A percentile compares a stretch with the other conserved stretches of the same genome.
Conservation (phyloP, 495 filamentous ascomycete species). For the Aspergillus ostianus region DNA sequence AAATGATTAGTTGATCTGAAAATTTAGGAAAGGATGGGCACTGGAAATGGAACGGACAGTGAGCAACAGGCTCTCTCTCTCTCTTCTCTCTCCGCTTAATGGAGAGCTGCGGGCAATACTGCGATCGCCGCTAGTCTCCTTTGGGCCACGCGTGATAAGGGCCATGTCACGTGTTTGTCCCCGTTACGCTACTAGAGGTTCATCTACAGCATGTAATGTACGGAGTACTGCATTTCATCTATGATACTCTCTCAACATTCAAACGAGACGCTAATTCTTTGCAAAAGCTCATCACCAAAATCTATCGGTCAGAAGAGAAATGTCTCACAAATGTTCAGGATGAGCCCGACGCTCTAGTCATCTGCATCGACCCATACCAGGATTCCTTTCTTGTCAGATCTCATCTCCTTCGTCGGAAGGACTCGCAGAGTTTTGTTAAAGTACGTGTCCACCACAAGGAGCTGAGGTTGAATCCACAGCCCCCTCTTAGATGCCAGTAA, state of each 20-base stretch:
- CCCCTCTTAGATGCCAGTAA: slow-evolving; percentile 59
- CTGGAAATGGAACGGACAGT: background rate
- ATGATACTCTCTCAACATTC: background rate
- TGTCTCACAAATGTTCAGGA: background rate
- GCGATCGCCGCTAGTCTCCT: slow-evolving; percentile 35
- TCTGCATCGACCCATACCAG: slow-evolving; percentile 63
- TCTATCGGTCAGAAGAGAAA: background rate
- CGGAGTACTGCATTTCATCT: background rate
- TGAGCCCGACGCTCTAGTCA: slow-evolving; percentile 25
- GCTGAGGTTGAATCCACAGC: slow-evolving; percentile 67
- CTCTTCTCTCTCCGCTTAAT: slow-evolving; percentile 24
- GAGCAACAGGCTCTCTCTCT: too few species aligned
- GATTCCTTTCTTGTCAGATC: slow-evolving; percentile 68
- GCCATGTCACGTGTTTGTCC: slow-evolving; percentile 20
- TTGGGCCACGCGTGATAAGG: slow-evolving; percentile 34
- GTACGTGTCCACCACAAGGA: slow-evolving; percentile 81
- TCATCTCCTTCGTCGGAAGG: slow-evolving; percentile 69
- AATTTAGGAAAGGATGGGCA: background rate
- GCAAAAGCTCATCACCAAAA: background rate
- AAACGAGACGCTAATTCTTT: background rate
- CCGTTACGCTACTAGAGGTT: too few species aligned
- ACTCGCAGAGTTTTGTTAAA: slow-evolving; percentile 84
- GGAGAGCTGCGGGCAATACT: slow-evolving; percentile 30
- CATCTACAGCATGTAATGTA: too few species aligned
- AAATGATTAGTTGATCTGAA: background rate